Percentiles rank a stretch among this genome's conserved stretches.
Evolutionary conservation across 495 filamentous ascomycete genomes (phyloP).

Genomic region (Annulohypoxylon stygium): DNA sequence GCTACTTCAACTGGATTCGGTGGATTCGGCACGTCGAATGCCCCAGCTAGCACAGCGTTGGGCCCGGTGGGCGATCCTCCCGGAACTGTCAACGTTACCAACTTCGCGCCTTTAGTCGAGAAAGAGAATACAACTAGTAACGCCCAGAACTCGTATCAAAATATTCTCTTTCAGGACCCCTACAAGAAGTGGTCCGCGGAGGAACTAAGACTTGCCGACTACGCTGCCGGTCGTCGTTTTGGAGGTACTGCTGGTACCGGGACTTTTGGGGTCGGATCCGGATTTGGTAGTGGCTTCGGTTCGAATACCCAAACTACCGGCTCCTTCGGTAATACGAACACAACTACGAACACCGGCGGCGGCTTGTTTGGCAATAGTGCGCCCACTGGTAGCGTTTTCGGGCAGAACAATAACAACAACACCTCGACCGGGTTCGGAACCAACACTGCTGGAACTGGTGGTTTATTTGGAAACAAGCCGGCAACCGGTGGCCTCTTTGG

Average conservation of each 20-base stretch:
- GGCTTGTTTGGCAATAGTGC: constrained; percentile 66
- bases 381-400: constrained; percentile 66
- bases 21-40: constrained; percentile 52
- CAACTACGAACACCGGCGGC: constrained; percentile 53
- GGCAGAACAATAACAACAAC: constrained; percentile 57
- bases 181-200: constrained; percentile 93
- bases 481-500: constrained; percentile 59
- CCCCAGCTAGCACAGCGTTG: constrained; percentile 62
- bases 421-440: constrained; percentile 59
- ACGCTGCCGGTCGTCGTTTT: constrained; percentile 83
- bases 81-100: constrained; percentile 76
- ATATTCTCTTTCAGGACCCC: constrained; percentile 84
- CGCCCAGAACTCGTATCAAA: constrained; percentile 81
- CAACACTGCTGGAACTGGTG: constrained; percentile 53
- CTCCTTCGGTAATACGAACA: constrained; percentile 59
- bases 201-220: constrained; percentile 90
- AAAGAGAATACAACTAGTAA: constrained; percentile 74
- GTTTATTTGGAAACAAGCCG: constrained; percentile 60
- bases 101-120: constrained; percentile 81
- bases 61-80: constrained; percentile 67
- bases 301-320: constrained; percentile 50
- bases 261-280: constrained; percentile 79
- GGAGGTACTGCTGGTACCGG: constrained; percentile 85
- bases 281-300: constrained; percentile 69
- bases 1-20: constrained; percentile 60